Base-by-base conservation (phyloP, 148 eudicot genomes). In the Rhododendron kiyosumense region DNA sequence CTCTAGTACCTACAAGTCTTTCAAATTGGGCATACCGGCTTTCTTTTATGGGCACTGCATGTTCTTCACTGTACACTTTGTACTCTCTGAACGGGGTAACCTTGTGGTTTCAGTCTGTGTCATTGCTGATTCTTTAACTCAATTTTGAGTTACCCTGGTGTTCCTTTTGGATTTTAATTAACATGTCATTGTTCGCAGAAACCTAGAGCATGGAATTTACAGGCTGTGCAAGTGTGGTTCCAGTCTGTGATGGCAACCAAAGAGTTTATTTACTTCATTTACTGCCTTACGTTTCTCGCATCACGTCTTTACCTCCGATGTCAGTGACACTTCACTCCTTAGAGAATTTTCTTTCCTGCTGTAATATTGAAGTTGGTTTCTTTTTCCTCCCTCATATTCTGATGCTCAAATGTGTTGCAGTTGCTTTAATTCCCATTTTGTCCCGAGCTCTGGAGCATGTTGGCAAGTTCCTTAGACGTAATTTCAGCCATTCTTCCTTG, bases 71-170 rank as follows among this genome's bases (percentile, higher is more conserved):
- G 78, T 97, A 92, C 84, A 93, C 99, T 26, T 81, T 97, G 91
- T 97, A 97, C 91, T 92, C 98, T 41, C 87, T 95, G 45, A 94
- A 97, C 89, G 99, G 99, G 98, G 99, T 95, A 93, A 92, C 11
- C 41, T 78, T 86, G 18, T 51, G 61, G 34, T 65, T 81, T 24
- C 83, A 24, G 83, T 82, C 49, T 73, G 26, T 48, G 57, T 43
- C 46, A 59, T 84, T 83, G 84, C 45, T 73, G n/a, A n/a, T 65
- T 11, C 17, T 84, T 24, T 84, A 48, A 30, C 61, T 61, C 69
- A 63, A 17, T 69, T 81, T 83, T 75, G 26, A 28, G 30, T 34
- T 51, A 30, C 26, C 24, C n/a, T 18, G 15, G 17, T 51, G 30
- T 78, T 65, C 18, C 54, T 38, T 14, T 46, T 78, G 26, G 28